Evolutionary conservation across 345 rosid genomes (phyloP).

Genomic region (Eucalyptus polybractea): DNA sequence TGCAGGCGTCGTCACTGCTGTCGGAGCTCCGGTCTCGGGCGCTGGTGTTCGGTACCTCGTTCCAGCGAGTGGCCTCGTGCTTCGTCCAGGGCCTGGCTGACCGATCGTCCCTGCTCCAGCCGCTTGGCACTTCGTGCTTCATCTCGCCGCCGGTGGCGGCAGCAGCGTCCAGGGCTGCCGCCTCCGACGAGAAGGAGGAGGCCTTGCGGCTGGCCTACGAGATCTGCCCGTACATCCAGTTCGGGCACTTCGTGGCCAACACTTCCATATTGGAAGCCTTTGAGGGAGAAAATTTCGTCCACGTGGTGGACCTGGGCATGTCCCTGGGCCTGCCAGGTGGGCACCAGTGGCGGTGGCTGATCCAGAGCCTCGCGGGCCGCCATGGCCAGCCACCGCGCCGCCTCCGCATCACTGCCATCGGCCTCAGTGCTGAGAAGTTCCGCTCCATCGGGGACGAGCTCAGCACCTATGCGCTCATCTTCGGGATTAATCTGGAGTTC

Average conservation of each 20-base stretch:
- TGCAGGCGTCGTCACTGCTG: constrained; percentile 31
- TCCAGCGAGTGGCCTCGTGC: constrained; percentile 63
- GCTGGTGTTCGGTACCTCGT: constrained; percentile 42
- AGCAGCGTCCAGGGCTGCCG: constrained; percentile 20
- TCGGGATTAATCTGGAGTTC: constrained; percentile 30
- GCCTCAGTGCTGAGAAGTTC: constrained; percentile 18
- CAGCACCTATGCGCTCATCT: constrained; percentile 9
- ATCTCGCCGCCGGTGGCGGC: neutral
- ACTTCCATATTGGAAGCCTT: constrained; percentile 60
- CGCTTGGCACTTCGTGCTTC: constrained; percentile 19
- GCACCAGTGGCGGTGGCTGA: constrained; percentile 43
- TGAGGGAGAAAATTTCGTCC: constrained; percentile 67
- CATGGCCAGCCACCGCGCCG: constrained; percentile 18
- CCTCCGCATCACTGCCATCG: constrained; percentile 37
- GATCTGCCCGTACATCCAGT: constrained; percentile 46
- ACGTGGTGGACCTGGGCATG: constrained; percentile 61
- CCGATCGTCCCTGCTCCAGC: constrained; percentile 33
- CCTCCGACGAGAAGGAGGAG: constrained; percentile 38
- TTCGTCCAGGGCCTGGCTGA: constrained; percentile 52
- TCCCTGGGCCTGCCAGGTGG: constrained; percentile 44
- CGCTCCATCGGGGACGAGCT: constrained; percentile 26
- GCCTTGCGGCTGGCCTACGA: constrained; percentile 43
- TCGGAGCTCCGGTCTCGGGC: constrained; percentile 40
- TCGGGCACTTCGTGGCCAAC: constrained; percentile 51
- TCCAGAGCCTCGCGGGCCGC: constrained; percentile 36